Evolutionary conservation across 2,329 filamentous ascomycete species (phyloP).

Genomic region (Chaetomium sp.): DNA sequence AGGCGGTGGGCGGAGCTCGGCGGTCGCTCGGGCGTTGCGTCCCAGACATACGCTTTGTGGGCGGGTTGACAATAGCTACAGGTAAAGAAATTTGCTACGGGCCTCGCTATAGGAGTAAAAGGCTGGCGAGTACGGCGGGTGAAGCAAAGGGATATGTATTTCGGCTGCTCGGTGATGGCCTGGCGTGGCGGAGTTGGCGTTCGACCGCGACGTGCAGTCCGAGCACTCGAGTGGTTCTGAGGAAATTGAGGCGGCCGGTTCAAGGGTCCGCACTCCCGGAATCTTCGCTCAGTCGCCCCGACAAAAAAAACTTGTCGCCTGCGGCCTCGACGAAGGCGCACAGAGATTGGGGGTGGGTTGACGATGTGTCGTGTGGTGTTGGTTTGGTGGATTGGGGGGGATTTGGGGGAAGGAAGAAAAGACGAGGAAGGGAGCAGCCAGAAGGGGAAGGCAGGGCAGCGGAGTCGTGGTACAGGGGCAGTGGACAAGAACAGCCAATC

Average conservation of each 20-base stretch:
- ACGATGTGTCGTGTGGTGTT: slow-evolving; percentile 20
- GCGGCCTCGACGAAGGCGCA: slow-evolving; percentile 21
- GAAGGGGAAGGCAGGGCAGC: slow-evolving; percentile 18
- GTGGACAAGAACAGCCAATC: slow-evolving; percentile 14
- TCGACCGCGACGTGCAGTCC: slow-evolving; percentile 4
- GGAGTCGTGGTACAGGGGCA: slow-evolving; percentile 14
- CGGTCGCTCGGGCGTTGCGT: slow-evolving; percentile 10
- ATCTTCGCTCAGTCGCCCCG: slow-evolving; percentile 18
- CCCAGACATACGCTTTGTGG: slow-evolving; percentile 6
- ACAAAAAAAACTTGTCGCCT: slow-evolving; percentile 20
- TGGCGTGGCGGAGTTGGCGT: neutral
- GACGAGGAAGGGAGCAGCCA: slow-evolving; percentile 14
- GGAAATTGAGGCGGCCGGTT: neutral
- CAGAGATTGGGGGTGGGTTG: slow-evolving; percentile 17
- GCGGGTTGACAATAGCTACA: slow-evolving; percentile 8
- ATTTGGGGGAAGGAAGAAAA: slow-evolving; percentile 17
- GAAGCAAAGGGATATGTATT: slow-evolving; percentile 3
- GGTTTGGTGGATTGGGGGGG: slow-evolving; percentile 17
- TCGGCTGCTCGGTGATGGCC: neutral
- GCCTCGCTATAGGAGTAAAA: neutral
- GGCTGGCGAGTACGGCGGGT: neutral
- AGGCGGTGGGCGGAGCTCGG: slow-evolving; percentile 17
- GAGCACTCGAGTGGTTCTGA: neutral
- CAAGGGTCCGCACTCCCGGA: slow-evolving; percentile 6
- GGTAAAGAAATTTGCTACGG: slow-evolving; percentile 7